Evolutionary conservation across 2,329 filamentous ascomycete species (phyloP).

Genomic region (Chrysosphaeria jannelii): DNA sequence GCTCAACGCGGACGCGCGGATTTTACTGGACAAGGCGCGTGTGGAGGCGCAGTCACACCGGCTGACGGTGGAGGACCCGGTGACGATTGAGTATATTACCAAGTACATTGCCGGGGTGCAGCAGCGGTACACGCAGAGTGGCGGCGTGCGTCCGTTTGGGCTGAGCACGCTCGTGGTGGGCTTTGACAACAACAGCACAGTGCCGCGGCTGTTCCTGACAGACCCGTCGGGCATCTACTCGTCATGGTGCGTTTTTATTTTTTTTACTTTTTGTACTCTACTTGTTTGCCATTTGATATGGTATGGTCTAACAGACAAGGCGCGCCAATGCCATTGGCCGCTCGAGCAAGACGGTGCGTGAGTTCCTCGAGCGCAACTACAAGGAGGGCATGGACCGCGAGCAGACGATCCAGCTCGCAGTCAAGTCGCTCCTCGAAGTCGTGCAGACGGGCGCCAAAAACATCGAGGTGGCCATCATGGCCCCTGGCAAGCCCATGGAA

Average conservation of each 20-base stretch:
- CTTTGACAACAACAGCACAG: slow-evolving; percentile 82
- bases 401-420: slow-evolving; percentile 82
- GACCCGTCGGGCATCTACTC: slow-evolving; percentile 99
- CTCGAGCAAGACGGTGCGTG: slow-evolving; percentile 94
- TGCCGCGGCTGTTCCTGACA: slow-evolving; percentile 81
- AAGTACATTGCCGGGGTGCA: slow-evolving; percentile 96
- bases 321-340: slow-evolving; percentile 97
- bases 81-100: slow-evolving; percentile 96
- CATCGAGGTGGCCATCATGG: slow-evolving; percentile 97
- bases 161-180: slow-evolving; percentile 95
- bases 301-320: slow-evolving; percentile 19
- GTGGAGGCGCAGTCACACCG: slow-evolving; percentile 94
- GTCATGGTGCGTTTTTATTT: slow-evolving; percentile 44
- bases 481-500: slow-evolving; percentile 68
- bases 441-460: slow-evolving; percentile 98
- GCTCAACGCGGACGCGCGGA: slow-evolving; percentile 89
- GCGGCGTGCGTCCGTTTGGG: slow-evolving; percentile 92
- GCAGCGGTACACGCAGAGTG: slow-evolving; percentile 95
- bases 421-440: slow-evolving; percentile 93
- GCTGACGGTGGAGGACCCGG: slow-evolving; percentile 86
- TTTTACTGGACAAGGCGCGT: slow-evolving; percentile 91
- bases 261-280: not conserved
- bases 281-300: not conserved
- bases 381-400: slow-evolving; percentile 93
- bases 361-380: slow-evolving; percentile 97